These are phyloP conservation scores for Venturia aucupariae DNA, from an alignment of 2,329 filamentous ascomycete genomes.

Conservation along the genomic window DNA sequence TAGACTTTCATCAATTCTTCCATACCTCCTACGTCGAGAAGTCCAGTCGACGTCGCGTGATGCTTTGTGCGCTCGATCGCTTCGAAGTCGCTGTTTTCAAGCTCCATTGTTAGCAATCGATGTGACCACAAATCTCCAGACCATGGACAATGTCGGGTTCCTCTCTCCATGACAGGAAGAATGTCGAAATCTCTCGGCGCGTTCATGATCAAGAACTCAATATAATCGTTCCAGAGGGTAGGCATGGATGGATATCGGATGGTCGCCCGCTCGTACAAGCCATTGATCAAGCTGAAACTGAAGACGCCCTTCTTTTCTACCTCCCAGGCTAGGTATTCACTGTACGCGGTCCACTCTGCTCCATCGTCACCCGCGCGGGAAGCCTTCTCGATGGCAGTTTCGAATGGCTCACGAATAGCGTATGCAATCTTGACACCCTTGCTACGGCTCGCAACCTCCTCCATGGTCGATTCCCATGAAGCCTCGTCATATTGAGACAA, in stretches of 20 bases:
- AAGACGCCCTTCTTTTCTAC: conserved; percentile 48
- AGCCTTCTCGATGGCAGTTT: conserved; percentile 56
- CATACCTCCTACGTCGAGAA: conserved; percentile 79
- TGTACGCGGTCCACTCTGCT: conserved; percentile 45
- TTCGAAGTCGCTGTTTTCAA: conserved; percentile 63
- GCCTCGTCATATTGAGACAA: conserved; percentile 59
- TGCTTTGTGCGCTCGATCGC: conserved; percentile 88
- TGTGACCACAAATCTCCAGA: conserved; percentile 86
- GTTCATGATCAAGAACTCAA: conserved; percentile 57
- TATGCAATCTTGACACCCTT: conserved; percentile 56
- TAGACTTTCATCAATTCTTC: conserved; percentile 85
- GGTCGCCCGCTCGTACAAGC: conserved; percentile 71
- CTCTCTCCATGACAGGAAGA: conserved; percentile 67
- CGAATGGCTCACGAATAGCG: conserved; percentile 56
- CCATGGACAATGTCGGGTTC: conserved; percentile 86
- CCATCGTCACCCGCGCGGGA: conserved; percentile 46
- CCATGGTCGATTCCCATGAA: conserved; percentile 69
- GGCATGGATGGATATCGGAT: conserved; percentile 64
- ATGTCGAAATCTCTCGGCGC: conserved; percentile 37
- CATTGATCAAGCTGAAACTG: conserved; percentile 45
- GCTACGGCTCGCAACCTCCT: conserved; percentile 54
- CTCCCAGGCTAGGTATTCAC: conserved; percentile 81
- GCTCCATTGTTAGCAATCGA: conserved; percentile 76
- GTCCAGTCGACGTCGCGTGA: conserved; percentile 73
- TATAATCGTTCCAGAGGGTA: conserved; percentile 72